Percentiles rank a stretch among this genome's conserved stretches.
These are phyloP conservation scores for Plasmodium fragile DNA, from an alignment of 169 alveolate species.

Conservation along the genomic window DNA sequence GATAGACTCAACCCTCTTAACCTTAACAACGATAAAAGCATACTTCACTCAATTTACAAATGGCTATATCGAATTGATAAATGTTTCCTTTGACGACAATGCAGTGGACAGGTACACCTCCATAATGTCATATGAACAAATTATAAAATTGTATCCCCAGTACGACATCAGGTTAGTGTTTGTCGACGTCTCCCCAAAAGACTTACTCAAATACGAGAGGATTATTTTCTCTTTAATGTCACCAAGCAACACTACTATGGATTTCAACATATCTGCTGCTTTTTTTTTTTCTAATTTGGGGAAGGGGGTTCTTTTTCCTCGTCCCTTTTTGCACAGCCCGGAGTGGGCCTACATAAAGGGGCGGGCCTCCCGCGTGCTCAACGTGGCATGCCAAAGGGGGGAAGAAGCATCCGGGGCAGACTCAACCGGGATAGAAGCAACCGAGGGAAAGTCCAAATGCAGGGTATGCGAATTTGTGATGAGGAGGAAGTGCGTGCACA, in stretches of 20 bases:
- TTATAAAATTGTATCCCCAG: slow-evolving; percentile 72
- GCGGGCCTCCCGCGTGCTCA: slow-evolving; percentile 23
- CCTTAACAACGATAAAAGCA: slow-evolving; percentile 73
- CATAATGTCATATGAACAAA: slow-evolving; percentile 79
- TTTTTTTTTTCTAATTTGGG: slow-evolving; percentile 80
- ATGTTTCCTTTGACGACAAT: slow-evolving; percentile 77
- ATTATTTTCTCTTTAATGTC: slow-evolving; percentile 52
- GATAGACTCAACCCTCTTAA: slow-evolving; percentile 81
- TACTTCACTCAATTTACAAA: slow-evolving; percentile 29
- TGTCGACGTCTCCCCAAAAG: slow-evolving; percentile 78
- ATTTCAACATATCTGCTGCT: slow-evolving; percentile 83
- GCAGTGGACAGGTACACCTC: slow-evolving; percentile 84
- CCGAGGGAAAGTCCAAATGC: slow-evolving; percentile 4
- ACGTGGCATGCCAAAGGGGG: neutral
- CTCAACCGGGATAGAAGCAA: neutral
- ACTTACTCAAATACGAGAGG: slow-evolving; percentile 74
- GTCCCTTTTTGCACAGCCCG: slow-evolving; percentile 30
- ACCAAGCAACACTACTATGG: slow-evolving; percentile 84
- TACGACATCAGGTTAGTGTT: slow-evolving; percentile 78
- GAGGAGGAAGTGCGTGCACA: slow-evolving; percentile 48
- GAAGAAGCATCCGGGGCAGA: neutral
- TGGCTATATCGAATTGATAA: slow-evolving; percentile 78
- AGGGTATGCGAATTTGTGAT: slow-evolving; percentile 11
- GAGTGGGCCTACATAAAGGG: slow-evolving; percentile 78
- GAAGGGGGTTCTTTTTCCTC: slow-evolving; percentile 72